phyloP scores from a whole-genome alignment of 352 stramenopile genomes.

The Phytophthora vignae region DNA sequence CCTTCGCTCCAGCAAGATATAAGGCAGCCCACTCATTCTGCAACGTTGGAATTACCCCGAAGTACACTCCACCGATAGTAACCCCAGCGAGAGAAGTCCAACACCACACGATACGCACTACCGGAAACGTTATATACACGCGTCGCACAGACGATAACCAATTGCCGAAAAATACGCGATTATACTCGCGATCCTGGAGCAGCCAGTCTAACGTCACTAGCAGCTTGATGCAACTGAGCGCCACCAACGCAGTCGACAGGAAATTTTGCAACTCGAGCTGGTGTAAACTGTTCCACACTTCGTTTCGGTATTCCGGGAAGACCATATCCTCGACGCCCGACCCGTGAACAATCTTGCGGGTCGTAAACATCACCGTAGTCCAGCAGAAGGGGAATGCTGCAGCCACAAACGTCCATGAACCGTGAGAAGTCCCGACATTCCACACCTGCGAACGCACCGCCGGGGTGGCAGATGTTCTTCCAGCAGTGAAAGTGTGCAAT shows the following conservation, averaged over 20 bases:
- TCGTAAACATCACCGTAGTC: conserved; percentile 27
- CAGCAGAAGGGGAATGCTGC: conserved; percentile 48
- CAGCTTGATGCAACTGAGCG: conserved; percentile 45
- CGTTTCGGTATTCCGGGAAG: conserved; percentile 24
- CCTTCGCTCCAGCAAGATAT: conserved; percentile 19
- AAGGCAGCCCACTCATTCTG: conserved; percentile 38
- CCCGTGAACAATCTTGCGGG: conserved; percentile 11
- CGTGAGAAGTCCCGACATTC: conserved; percentile 40
- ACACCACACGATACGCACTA: conserved; percentile 37
- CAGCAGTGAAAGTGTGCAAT: conserved; percentile 35
- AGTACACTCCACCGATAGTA: conserved; percentile 38
- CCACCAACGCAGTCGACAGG: conserved; percentile 48
- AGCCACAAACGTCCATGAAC: conserved; percentile 67
- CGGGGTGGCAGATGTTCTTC: conserved; percentile 7
- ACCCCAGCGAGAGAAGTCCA: conserved; percentile 35
- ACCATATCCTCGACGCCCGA: conserved; percentile 12
- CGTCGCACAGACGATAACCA: conserved; percentile 39
- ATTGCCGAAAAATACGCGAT: conserved; percentile 33
- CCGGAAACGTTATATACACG: conserved; percentile 31
- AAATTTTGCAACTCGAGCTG: conserved; percentile 48
- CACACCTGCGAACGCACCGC: conserved; percentile 30
- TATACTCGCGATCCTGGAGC: conserved; percentile 51
- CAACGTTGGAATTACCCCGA: conserved; percentile 28
- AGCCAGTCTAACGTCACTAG: conserved; percentile 55
- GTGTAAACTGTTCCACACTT: conserved; percentile 4